Percentiles rank a stretch among this genome's conserved stretches.
Evolutionary conservation across 306 rosid genomes (phyloP).

Genomic region (Sophora flavescens): DNA sequence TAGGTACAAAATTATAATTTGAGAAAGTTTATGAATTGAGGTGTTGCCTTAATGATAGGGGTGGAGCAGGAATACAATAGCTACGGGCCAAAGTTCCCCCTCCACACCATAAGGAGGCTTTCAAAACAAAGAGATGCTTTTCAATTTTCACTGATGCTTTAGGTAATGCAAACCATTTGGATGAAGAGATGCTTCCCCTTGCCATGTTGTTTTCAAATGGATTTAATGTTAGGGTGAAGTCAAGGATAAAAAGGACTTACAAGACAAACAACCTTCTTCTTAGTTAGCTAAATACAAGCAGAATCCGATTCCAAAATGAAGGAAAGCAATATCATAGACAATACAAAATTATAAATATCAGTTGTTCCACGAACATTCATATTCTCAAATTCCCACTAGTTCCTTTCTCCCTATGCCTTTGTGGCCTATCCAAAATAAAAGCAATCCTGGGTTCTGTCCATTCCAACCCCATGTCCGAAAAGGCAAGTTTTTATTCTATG

Average conservation of each 20-base stretch:
- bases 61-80: neutral
- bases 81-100: neutral
- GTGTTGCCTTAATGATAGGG: neutral
- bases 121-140: slow-evolving; percentile 45
- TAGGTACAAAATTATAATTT: neutral
- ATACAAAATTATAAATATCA: slow-evolving; percentile 34
- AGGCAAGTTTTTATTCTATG: slow-evolving; percentile 61
- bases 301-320: slow-evolving; percentile 64
- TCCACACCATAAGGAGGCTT: slow-evolving; percentile 20
- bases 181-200: slow-evolving; percentile 61
- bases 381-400: slow-evolving; percentile 44
- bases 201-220: slow-evolving; percentile 47
- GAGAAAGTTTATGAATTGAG: slow-evolving; percentile 1
- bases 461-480: slow-evolving; percentile 61
- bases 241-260: slow-evolving; percentile 51
- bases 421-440: slow-evolving; percentile 42
- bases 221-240: slow-evolving; percentile 52
- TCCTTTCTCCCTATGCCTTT: slow-evolving; percentile 46
- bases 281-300: slow-evolving; percentile 12
- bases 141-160: slow-evolving; percentile 30
- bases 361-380: slow-evolving; percentile 45
- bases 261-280: slow-evolving; percentile 42
- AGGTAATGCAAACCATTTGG: slow-evolving; percentile 41
- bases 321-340: slow-evolving; percentile 38
- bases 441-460: slow-evolving; percentile 45